These are phyloP conservation scores for Talaromyces islandicus DNA, from an alignment of 2,329 filamentous ascomycete genomes.

Conservation along the genomic window DNA sequence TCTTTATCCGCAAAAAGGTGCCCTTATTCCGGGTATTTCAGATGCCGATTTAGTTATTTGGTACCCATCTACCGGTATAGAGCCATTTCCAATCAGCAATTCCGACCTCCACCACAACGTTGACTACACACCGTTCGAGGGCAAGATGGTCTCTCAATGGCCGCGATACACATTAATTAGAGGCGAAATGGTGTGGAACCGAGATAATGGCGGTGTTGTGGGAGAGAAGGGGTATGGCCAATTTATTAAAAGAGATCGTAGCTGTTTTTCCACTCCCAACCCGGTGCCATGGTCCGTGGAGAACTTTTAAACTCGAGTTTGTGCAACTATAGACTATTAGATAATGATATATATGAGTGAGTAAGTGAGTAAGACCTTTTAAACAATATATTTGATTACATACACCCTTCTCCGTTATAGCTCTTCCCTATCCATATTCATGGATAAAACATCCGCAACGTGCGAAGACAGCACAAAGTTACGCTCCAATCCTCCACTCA, in stretches of 20 bases:
- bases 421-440: background rate
- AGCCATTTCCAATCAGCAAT: constrained; percentile 27
- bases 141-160: constrained; percentile 27
- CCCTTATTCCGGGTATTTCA: constrained; percentile 33
- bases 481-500: constrained; percentile 1
- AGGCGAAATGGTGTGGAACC: constrained; percentile 26
- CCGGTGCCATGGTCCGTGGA: background rate
- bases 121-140: constrained; percentile 33
- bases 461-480: constrained; percentile 5
- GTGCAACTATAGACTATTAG: background rate
- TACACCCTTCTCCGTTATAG: background rate
- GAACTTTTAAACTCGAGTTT: background rate
- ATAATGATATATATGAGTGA: background rate
- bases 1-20: constrained; percentile 33
- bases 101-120: constrained; percentile 28
- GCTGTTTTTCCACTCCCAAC: background rate
- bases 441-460: background rate
- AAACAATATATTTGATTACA: too few relatives aligned
- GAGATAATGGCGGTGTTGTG: constrained; percentile 18
- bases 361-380: background rate
- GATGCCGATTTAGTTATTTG: constrained; percentile 42
- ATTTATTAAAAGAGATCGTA: constrained; percentile 5
- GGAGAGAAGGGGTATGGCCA: constrained; percentile 7
- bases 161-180: constrained; percentile 28
- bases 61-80: constrained; percentile 24